Evolutionary conservation across 139 green algal genomes (phyloP), one percentile per base, ranked within the genome.

Genomic region (Mesostigma viride): DNA sequence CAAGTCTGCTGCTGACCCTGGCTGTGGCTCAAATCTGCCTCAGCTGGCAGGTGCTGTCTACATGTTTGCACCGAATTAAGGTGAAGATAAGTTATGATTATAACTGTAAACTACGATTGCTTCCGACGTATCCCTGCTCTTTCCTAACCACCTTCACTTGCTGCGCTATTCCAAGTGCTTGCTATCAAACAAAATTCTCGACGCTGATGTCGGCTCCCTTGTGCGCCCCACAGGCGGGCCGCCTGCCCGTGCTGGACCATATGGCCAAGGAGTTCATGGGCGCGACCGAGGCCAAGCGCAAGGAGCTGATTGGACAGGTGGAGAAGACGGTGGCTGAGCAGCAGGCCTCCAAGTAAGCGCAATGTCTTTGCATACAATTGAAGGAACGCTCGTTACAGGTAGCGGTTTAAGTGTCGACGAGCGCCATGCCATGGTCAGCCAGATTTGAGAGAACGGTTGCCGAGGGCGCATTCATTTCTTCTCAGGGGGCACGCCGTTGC

Each of bases 241-340:
- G 35, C 28, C 48, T 76, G 35, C 8, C 24, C 2, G 70, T 60
- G 36, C 57, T 76, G 47, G 66, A 72, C 30, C 30, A 66, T 46
- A 26, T 72, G 11, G 66, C 53, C 22, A 56, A 44, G 24, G 58
- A 68, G 2, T 72, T 68, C 53, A 17, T 31, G 2, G 34, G n/a
- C 1, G 66, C 58, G 20, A n/a, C 20, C 26, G 66, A 72, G 24
- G 11, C 56, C 11, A 17, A 11, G 14, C 27, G 28, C 27, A 46
- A 45, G 1, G 31, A 66, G 3, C 6, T 5, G 20, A 30, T 70
- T 1, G 34, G 22, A 1, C 24, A 59, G n/a, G 63, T 51, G 48
- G 66, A 46, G 0, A 57, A 72, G 56, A 53, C 31, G 1, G 57
- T 56, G 24, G 66, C 57, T 27, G 30, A 44, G 17, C 65, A 70